phyloP scores from a whole-genome alignment of 306 rosid genomes.

The Trifolium pratense region DNA sequence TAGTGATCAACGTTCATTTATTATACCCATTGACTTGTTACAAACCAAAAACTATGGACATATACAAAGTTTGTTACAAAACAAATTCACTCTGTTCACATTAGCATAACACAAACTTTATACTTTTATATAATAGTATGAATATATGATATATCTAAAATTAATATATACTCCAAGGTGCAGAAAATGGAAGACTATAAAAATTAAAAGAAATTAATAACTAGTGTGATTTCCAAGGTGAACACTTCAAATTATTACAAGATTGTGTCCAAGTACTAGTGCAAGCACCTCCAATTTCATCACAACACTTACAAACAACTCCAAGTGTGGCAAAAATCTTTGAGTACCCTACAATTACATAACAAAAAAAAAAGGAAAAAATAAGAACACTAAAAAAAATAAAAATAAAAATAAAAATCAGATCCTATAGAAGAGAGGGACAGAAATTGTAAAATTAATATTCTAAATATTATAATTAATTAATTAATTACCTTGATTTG shows the following conservation, averaged over 20 bases:
- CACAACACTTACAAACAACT: conserved; percentile 67
- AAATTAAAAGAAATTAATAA: neutral
- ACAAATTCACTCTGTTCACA: conserved; percentile 33
- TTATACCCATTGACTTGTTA: conserved; percentile 14
- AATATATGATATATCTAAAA: neutral
- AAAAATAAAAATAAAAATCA: no score
- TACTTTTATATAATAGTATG: neutral
- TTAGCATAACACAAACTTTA: conserved; percentile 2
- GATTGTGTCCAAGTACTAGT: conserved; percentile 51
- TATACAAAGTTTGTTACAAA: conserved; percentile 17
- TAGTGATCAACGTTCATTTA: neutral
- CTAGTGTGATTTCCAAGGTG: conserved; percentile 60
- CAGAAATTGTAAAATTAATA: neutral
- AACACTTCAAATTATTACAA: conserved; percentile 57
- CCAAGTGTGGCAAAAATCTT: conserved; percentile 53
- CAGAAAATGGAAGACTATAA: conserved; percentile 18
- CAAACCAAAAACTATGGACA: conserved; percentile 14
- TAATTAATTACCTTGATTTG: conserved; percentile 47
- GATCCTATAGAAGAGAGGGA: neutral
- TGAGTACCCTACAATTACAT: conserved; percentile 38
- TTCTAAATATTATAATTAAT: neutral
- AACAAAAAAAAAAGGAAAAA: neutral
- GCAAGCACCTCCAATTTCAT: conserved; percentile 52
- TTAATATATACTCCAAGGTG: conserved; percentile 12
- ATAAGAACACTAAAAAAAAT: conserved; percentile 1